Evolutionary conservation across 2,329 filamentous ascomycete species (phyloP).

Genomic region (Trichoderma lentiforme): DNA sequence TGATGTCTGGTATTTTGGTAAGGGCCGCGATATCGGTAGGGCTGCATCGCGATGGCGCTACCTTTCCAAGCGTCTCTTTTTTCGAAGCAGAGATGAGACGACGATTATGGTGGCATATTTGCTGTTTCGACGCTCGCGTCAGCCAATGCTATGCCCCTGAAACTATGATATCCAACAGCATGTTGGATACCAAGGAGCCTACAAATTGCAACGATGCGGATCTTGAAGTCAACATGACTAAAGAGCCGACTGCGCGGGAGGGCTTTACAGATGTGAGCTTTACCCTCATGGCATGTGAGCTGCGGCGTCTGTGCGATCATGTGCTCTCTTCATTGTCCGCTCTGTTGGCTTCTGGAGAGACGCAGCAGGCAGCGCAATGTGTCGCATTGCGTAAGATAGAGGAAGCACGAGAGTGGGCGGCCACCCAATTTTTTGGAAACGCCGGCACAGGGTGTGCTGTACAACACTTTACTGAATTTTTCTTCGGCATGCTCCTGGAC

Average conservation of each 20-base stretch:
- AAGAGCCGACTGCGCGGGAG: background rate
- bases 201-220: background rate
- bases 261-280: background rate
- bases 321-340: background rate
- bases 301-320: background rate
- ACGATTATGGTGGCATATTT: slow-evolving; percentile 6
- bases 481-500: background rate
- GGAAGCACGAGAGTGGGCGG: background rate
- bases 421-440: background rate
- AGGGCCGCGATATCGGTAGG: slow-evolving; percentile 25
- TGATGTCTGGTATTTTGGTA: slow-evolving; percentile 25
- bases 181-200: background rate
- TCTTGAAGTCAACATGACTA: background rate
- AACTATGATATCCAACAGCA: background rate
- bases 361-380: background rate
- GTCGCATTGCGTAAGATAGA: background rate
- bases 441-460: background rate
- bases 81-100: slow-evolving; percentile 1
- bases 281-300: background rate
- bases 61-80: background rate
- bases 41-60: slow-evolving; percentile 21
- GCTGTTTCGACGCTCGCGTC: background rate
- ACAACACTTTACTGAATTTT: background rate
- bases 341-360: background rate
- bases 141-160: background rate